Percentiles rank a stretch among this genome's conserved stretches.
phyloP scores from a whole-genome alignment of 2,329 filamentous ascomycete genomes.

The Ustulina deusta region DNA sequence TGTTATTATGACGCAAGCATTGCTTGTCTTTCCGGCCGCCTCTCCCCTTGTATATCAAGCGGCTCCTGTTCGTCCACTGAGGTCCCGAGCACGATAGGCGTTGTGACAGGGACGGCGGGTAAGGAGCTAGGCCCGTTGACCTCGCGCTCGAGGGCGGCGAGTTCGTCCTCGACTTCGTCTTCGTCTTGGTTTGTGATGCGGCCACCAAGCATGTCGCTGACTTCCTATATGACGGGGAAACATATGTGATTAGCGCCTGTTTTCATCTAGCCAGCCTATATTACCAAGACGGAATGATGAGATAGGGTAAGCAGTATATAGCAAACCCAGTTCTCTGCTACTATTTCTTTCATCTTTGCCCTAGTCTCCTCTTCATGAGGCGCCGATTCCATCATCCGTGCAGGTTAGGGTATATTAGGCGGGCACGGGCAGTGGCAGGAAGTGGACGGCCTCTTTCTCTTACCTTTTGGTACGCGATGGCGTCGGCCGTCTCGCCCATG shows the following conservation, averaged over 20 bases:
- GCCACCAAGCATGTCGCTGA: slow-evolving; percentile 89
- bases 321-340: not conserved
- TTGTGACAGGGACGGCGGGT: slow-evolving; percentile 50
- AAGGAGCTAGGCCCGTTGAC: slow-evolving; percentile 51
- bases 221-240: slow-evolving; percentile 69
- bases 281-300: slow-evolving; percentile 7
- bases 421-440: not conserved
- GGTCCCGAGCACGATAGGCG: slow-evolving; percentile 49
- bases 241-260: slow-evolving; percentile 30
- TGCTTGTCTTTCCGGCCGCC: slow-evolving; percentile 53
- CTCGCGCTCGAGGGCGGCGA: slow-evolving; percentile 82
- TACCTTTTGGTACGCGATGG: slow-evolving; percentile 89
- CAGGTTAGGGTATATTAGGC: no score
- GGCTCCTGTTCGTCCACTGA: slow-evolving; percentile 33
- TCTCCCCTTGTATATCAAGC: slow-evolving; percentile 37
- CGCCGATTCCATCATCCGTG: not conserved
- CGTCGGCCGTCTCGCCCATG: slow-evolving; percentile 92
- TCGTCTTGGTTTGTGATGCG: slow-evolving; percentile 95
- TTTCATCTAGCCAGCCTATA: slow-evolving; percentile 5
- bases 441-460: slow-evolving; percentile 41
- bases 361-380: not conserved
- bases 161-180: slow-evolving; percentile 96
- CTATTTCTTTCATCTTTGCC: not conserved
- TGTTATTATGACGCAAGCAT: slow-evolving; percentile 55
- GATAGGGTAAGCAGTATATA: slow-evolving; percentile 10